Percentiles rank a stretch among this genome's conserved stretches.
These are phyloP conservation scores for Rhizoclosmatium sp. DNA, from an alignment of 192 early-diverging fungal genomes.

Conservation along the genomic window DNA sequence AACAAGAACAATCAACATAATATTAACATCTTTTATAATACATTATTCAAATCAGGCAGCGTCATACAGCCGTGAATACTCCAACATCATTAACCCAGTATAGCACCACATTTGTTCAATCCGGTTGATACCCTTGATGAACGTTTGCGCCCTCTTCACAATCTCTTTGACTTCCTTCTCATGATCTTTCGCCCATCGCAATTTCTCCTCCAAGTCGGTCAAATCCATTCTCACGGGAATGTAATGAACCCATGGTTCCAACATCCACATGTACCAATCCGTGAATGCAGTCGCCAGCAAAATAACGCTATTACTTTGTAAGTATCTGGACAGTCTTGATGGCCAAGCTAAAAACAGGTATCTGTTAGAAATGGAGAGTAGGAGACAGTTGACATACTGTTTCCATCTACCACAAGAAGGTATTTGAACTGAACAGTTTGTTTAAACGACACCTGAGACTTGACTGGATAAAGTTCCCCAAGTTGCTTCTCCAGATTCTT, in stretches of 20 bases:
- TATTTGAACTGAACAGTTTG: slow-evolving; percentile 31
- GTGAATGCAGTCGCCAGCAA: slow-evolving; percentile 8
- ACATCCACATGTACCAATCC: slow-evolving; percentile 28
- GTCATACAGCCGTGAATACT: neutral
- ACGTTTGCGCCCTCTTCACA: neutral
- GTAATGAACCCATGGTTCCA: slow-evolving; percentile 37
- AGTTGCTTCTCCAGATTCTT: neutral
- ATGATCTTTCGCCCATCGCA: slow-evolving; percentile 12
- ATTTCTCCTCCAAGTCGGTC: slow-evolving; percentile 27
- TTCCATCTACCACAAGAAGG: slow-evolving; percentile 21
- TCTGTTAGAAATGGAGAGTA: neutral
- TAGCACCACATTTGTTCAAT: slow-evolving; percentile 13
- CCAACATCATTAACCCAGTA: slow-evolving; percentile 6
- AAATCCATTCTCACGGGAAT: slow-evolving; percentile 32
- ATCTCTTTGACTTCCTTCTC: slow-evolving; percentile 16
- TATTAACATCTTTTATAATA: neutral
- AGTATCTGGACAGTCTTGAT: neutral
- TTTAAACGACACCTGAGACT: slow-evolving; percentile 1
- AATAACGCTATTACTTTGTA: slow-evolving; percentile 10
- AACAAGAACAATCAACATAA: neutral
- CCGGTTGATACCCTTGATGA: neutral
- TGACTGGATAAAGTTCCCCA: neutral
- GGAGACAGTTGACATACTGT: neutral
- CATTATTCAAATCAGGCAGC: too few species aligned
- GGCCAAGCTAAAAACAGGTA: slow-evolving; percentile 18